Percentiles rank a stretch among this genome's conserved stretches.
phyloP scores from a whole-genome alignment of 352 stramenopile species.

The Phytopythium cucurbitacearum region DNA sequence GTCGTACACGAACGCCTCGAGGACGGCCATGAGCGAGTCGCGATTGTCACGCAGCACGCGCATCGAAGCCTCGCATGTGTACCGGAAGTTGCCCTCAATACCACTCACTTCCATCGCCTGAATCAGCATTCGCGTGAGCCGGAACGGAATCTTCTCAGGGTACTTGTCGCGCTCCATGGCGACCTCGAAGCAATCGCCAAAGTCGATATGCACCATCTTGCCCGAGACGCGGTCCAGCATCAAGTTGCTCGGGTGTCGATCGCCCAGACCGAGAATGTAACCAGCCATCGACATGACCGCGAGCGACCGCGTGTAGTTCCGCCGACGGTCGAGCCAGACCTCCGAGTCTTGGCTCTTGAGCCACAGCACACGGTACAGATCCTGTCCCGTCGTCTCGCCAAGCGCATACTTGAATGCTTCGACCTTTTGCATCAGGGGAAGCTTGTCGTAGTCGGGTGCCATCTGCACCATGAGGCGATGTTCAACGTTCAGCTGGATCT shows the following conservation, averaged over 20 bases:
- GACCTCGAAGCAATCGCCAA: conserved; percentile 99
- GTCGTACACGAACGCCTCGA: conserved; percentile 99
- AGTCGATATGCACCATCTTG: conserved; percentile 99
- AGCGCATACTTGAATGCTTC: conserved; percentile 97
- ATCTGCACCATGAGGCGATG: conserved; percentile 97
- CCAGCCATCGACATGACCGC: conserved; percentile 99
- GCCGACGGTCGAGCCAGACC: conserved; percentile 98
- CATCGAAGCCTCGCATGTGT: conserved; percentile 98
- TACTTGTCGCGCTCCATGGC: conserved; percentile 99
- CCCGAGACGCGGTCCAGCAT: conserved; percentile 99
- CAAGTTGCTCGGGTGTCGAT: conserved; percentile 99
- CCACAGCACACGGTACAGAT: conserved; percentile 99
- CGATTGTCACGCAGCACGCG: conserved; percentile 97
- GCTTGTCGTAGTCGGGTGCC: conserved; percentile 97
- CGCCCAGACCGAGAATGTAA: conserved; percentile 99
- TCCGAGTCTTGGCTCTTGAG: conserved; percentile 99
- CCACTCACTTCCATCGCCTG: conserved; percentile 99
- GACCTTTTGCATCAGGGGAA: conserved; percentile 99
- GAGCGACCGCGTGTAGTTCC: conserved; percentile 98
- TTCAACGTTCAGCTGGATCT: conserved; percentile 95
- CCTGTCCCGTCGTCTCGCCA: conserved; percentile 93
- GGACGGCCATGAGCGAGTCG: conserved; percentile 98
- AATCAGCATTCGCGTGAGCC: conserved; percentile 98
- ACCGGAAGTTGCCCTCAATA: conserved; percentile 99
- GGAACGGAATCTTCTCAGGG: conserved; percentile 99